A percentile compares a stretch with the other conserved stretches of the same genome.
These are phyloP conservation scores for Fusarium bulbicola DNA, from an alignment of 2,329 filamentous ascomycete genomes.

Conservation along the genomic window DNA sequence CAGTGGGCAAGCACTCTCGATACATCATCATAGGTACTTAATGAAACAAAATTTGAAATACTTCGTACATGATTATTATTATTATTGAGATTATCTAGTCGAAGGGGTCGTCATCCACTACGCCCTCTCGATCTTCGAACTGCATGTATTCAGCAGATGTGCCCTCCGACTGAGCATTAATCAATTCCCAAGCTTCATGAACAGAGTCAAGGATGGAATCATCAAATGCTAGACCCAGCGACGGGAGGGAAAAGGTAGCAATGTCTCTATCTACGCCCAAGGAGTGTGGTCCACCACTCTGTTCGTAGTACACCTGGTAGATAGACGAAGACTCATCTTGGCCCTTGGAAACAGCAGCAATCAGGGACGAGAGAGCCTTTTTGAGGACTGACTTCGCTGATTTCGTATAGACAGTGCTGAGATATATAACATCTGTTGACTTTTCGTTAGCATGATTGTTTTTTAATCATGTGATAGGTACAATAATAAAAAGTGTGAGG, in stretches of 20 bases:
- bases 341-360: slow-evolving; percentile 46
- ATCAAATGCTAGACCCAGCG: slow-evolving; percentile 76
- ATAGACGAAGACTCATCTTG: slow-evolving; percentile 49
- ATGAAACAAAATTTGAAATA: not conserved
- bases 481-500: slow-evolving; percentile 20
- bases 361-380: slow-evolving; percentile 53
- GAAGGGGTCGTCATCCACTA: slow-evolving; percentile 66
- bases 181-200: slow-evolving; percentile 72
- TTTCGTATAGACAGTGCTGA: slow-evolving; percentile 49
- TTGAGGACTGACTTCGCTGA: slow-evolving; percentile 51
- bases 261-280: slow-evolving; percentile 53
- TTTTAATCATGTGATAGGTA: slow-evolving; percentile 4
- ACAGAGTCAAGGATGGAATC: slow-evolving; percentile 75
- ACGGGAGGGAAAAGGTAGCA: slow-evolving; percentile 65
- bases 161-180: slow-evolving; percentile 62
- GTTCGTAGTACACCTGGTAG: slow-evolving; percentile 66
- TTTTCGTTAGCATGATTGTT: slow-evolving; percentile 45
- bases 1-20: not conserved
- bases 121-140: slow-evolving; percentile 78
- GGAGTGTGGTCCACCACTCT: slow-evolving; percentile 47
- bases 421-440: slow-evolving; percentile 46
- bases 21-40: not conserved
- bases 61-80: not conserved
- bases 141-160: slow-evolving; percentile 71
- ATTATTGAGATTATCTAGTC: slow-evolving; percentile 43